Percentiles rank a stretch among this genome's conserved stretches.
Evolutionary conservation across 2,329 filamentous ascomycete species (phyloP).

Genomic region (Colletotrichum salicis): DNA sequence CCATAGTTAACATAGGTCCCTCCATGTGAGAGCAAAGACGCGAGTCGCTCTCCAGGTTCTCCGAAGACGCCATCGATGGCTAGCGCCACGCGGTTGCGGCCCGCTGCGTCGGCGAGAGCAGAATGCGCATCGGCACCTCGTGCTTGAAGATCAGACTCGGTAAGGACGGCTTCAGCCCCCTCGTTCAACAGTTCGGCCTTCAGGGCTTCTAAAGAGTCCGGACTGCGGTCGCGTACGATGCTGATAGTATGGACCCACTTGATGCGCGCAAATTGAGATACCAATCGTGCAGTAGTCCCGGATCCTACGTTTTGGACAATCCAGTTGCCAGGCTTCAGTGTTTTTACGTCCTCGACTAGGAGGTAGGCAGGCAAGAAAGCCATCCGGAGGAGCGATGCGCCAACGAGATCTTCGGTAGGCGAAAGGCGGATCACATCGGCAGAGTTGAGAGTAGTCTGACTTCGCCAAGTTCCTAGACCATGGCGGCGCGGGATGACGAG

Average conservation of each 20-base stretch:
- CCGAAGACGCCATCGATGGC: slow-evolving; percentile 38
- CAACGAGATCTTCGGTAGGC: slow-evolving; percentile 21
- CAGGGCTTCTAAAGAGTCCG: background rate
- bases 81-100: slow-evolving; percentile 22
- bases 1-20: slow-evolving; percentile 38
- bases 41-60: slow-evolving; percentile 29
- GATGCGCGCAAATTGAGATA: slow-evolving; percentile 38
- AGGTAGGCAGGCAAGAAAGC: slow-evolving; percentile 38
- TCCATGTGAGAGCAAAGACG: slow-evolving; percentile 30
- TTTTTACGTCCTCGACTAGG: slow-evolving; percentile 36
- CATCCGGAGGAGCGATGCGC: slow-evolving; percentile 37
- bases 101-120: background rate
- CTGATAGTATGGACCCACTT: slow-evolving; percentile 29
- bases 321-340: slow-evolving; percentile 38
- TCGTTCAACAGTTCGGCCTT: background rate
- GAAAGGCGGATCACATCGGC: slow-evolving; percentile 1
- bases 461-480: slow-evolving; percentile 39
- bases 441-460: slow-evolving; percentile 33
- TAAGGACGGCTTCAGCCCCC: slow-evolving; percentile 32
- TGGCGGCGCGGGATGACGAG: slow-evolving; percentile 30
- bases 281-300: slow-evolving; percentile 37
- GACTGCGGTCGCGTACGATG: slow-evolving; percentile 37
- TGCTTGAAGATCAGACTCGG: slow-evolving; percentile 30
- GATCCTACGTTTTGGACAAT: slow-evolving; percentile 40
- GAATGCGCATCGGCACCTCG: background rate